Evolutionary conservation across 2,329 filamentous ascomycete species (phyloP), one percentile per base, ranked within the genome.

Genomic region (Whalleya microplaca): DNA sequence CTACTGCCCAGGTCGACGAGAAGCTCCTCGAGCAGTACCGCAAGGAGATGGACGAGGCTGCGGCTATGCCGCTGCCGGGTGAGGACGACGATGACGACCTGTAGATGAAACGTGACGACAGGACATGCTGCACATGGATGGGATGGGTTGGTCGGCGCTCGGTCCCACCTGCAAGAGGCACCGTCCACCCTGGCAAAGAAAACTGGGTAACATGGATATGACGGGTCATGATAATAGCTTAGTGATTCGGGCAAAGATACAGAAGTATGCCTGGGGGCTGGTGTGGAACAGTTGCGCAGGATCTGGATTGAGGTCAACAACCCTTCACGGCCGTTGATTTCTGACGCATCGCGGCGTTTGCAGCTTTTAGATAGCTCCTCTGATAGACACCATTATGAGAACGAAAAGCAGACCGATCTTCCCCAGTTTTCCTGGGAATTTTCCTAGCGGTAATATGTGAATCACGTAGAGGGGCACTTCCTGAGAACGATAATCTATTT

Each of bases 1-100:
- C 95, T 61, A 94, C 95, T 76, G 92, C 94, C 69, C 80, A 88
- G 74, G 91, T 99, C 78, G 92, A 98, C 80, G 84, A 90, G 78
- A 84, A 82, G 53, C 88, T 96, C 65, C 84, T 97, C 71, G 83
- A 85, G 69, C 77, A 91, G 80, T 96, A 96, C 84, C 81, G 89
- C 77, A 81, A 89, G 78, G 95, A 99, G 84, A 96, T 99, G 91
- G 78, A 85, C 61, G 84, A 83, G 48, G 95, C 95, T 63, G 86
- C 89, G 63, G 69, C 83, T 64, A 86, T 90, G 86, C 92, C 95
- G 71, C 91, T 99, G 71, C 95, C 95, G 66, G 93, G 92, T 73
- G 95, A 98, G 85, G 91, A 96, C 66, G 94, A 96, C 69, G 87
- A 91, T 66, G 84, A 87, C 59, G 82, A 84, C 73, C 75, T 84